phyloP scores from a whole-genome alignment of 345 rosid genomes.

The Eucalyptus coolabah region DNA sequence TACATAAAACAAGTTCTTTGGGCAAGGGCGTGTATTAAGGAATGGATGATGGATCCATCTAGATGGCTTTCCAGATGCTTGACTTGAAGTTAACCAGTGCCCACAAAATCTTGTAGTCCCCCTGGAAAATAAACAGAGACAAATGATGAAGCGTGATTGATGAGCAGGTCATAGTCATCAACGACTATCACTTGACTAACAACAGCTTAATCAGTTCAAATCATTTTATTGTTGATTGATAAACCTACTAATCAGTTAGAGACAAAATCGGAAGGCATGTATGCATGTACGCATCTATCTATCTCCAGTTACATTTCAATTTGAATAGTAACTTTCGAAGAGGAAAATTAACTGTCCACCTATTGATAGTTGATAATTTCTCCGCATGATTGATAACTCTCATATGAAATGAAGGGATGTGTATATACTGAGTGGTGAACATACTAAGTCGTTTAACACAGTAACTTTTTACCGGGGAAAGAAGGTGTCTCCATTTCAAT shows the following conservation, averaged over 20 bases:
- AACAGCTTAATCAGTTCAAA: background rate
- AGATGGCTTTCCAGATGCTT: background rate
- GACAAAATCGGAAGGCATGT: background rate
- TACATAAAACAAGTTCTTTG: background rate
- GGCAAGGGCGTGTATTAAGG: background rate
- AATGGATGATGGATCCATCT: background rate
- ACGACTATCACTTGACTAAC: background rate
- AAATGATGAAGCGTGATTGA: background rate
- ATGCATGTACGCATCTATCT: fast-evolving
- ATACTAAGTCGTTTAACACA: background rate
- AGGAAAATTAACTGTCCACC: background rate
- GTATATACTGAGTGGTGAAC: background rate
- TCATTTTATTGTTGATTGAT: background rate
- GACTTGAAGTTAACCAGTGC: background rate
- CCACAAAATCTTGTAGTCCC: background rate
- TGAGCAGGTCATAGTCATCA: background rate
- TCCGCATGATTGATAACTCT: background rate
- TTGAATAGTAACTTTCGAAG: background rate
- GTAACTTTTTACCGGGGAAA: background rate
- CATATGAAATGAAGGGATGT: background rate
- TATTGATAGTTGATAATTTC: background rate
- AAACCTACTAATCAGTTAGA: background rate
- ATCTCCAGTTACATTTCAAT: background rate
- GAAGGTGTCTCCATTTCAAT: background rate
- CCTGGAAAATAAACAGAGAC: background rate